These are phyloP conservation scores for Cetraspora pellucida DNA, from an alignment of 192 early-diverging fungal species.

Conservation along the genomic window DNA sequence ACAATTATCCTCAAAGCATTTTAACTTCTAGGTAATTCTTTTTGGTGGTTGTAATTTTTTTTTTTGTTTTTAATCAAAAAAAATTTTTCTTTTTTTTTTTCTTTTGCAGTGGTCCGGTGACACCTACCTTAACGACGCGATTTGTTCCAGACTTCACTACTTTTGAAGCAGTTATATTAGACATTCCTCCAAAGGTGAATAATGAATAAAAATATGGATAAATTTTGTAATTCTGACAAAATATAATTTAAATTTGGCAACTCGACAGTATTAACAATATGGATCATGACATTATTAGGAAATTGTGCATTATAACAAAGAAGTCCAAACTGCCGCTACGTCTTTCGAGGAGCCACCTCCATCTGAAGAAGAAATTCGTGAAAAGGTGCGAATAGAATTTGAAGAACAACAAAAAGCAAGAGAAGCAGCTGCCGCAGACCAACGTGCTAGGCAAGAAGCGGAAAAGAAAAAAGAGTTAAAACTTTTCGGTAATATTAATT, in stretches of 20 bases:
- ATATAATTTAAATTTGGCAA: neutral
- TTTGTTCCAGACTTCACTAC: constrained; percentile 67
- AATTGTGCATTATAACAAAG: constrained; percentile 90
- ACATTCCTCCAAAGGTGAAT: constrained; percentile 79
- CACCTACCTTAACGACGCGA: neutral
- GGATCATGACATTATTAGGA: constrained; percentile 51
- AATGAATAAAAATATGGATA: neutral
- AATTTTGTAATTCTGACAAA: neutral
- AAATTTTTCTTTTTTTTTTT: neutral
- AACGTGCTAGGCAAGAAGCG: constrained; percentile 36
- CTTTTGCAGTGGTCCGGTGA: constrained; percentile 27
- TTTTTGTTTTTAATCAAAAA: constrained; percentile 1
- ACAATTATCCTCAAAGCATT: neutral
- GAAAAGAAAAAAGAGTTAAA: constrained; percentile 45
- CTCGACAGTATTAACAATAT: neutral
- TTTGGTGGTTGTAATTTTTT: neutral
- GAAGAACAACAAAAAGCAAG: constrained; percentile 56
- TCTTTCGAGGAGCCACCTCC: constrained; percentile 54
- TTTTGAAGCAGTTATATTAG: constrained; percentile 76
- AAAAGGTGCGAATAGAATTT: constrained; percentile 67
- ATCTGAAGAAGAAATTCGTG: constrained; percentile 56
- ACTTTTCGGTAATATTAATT: constrained; percentile 38
- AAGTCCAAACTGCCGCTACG: constrained; percentile 71
- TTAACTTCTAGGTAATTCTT: no score
- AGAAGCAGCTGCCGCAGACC: constrained; percentile 51